Evolutionary conservation across 805 yeast species (phyloP), one percentile per base, ranked within the genome.

Genomic region (Debaryomyces castellii): DNA sequence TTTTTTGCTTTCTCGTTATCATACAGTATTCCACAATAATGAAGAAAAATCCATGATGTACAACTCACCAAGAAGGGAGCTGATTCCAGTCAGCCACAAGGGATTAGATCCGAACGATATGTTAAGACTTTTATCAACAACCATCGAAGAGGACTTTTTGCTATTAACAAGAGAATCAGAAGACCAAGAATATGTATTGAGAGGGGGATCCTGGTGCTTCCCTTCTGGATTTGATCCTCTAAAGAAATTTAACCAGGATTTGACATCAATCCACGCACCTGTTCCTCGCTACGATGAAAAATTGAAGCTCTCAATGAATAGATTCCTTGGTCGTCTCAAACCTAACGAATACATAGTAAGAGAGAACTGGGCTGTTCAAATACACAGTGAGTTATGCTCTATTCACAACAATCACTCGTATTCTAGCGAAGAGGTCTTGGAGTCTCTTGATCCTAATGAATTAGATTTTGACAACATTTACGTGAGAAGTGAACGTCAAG

Each of bases 161-260:
- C 60, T 86, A 5, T 52, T 85, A 53, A 56, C 77, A 7, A 73
- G 73, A 42, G 73, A 40, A 2, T 63, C 64, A 18, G 62, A 59
- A 30, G 73, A 74, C 12, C 78, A 78, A 44, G 90, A 84, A 53
- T 86, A 84, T 57, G 67, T 74, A 21, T 59, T 83, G 37, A 69
- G 83, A 43, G 82, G 81, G 1, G 80, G 82, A 5, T 64, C 77
- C 3, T 74, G 82, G 21, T 80, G 82, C 5, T 84, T 83, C 52
- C 89, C 92, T 1, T 80, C 85, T 1, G 92, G 92, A 1, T 87
- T 87, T 61, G 80, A 81, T 55, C 91, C 92, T 4, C 62, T 73
- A 3, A 63, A 59, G 8, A 76, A 79, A 49, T 71, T 78, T 50
- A 67, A 81, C 54, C 62, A 71, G 53, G 81, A 85, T 1, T 62